Percentiles rank a stretch among this genome's conserved stretches.
Conservation (phyloP, 345 rosid species). For the Salix brachista region DNA sequence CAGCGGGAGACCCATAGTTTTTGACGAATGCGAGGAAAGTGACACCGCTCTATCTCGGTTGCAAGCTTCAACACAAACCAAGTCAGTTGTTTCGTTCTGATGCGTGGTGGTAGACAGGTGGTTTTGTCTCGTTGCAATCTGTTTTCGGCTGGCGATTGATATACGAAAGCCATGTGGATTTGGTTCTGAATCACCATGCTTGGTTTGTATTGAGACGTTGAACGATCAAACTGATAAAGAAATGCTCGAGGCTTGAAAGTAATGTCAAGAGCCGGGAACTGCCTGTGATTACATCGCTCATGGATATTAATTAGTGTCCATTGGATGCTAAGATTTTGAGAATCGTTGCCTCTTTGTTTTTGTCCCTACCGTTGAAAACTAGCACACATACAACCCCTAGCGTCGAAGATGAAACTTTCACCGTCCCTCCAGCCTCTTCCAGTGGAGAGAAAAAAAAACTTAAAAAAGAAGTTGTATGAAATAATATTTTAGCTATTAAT, state of each 20-base stretch:
- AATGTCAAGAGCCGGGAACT: not conserved
- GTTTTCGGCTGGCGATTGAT: slow-evolving; percentile 1
- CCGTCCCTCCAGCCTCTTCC: too few relatives aligned
- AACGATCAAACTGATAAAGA: not conserved
- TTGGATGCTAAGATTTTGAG: too few relatives aligned
- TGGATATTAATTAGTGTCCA: not conserved
- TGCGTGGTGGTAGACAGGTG: not conserved
- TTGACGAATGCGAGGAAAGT: slow-evolving; percentile 50
- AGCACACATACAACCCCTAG: too few relatives aligned
- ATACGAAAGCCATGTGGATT: slow-evolving; percentile 4
- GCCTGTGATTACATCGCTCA: not conserved
- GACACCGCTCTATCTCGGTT: slow-evolving; percentile 55
- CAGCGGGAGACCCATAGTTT: slow-evolving; percentile 25
- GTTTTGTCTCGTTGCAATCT: not conserved
- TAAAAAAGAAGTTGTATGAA: too few relatives aligned
- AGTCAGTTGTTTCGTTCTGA: slow-evolving; percentile 61
- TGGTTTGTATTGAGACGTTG: slow-evolving; percentile 9
- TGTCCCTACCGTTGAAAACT: not conserved
- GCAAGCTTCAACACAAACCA: slow-evolving; percentile 44
- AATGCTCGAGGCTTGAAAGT: not conserved
- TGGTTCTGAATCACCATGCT: not conserved
- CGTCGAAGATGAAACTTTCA: too few relatives aligned
- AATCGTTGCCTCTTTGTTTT: not conserved
- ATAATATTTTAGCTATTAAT: too few relatives aligned
- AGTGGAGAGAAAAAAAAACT: too few relatives aligned